A percentile compares a stretch with the other conserved stretches of the same genome.
Conservation (phyloP, 305 asterid species). For the Fraxinus floribunda region DNA sequence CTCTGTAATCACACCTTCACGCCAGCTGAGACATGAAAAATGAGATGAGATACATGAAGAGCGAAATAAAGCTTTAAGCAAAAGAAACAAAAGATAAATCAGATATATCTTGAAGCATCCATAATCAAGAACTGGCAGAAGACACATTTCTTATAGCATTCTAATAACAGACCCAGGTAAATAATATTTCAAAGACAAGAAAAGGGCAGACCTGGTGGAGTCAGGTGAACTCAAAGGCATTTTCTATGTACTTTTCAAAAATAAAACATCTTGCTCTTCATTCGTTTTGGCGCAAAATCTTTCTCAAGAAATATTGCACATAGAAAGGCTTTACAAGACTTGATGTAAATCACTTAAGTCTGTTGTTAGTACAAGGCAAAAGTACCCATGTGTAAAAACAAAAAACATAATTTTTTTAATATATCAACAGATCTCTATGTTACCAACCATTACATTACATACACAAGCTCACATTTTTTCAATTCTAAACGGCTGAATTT, state of each 20-base stretch:
- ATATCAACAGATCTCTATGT: neutral
- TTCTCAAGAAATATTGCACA: neutral
- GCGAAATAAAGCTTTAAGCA: constrained; percentile 10
- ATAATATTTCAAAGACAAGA: neutral
- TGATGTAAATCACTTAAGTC: neutral
- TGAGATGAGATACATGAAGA: constrained; percentile 18
- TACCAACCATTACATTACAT: neutral
- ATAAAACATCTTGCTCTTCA: neutral
- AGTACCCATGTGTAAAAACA: neutral
- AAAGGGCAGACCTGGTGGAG: neutral
- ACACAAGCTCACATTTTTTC: neutral
- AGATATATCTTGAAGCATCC: neutral
- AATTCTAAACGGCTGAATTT: too few species aligned
- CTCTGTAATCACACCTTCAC: constrained; percentile 66
- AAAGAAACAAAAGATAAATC: constrained; percentile 10
- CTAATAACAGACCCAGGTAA: neutral
- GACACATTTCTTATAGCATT: constrained; percentile 1
- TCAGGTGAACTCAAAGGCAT: constrained; percentile 1
- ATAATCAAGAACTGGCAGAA: neutral
- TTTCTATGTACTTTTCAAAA: neutral
- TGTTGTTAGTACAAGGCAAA: neutral
- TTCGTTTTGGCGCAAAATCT: neutral
- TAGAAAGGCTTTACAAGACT: neutral
- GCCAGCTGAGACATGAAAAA: constrained; percentile 54
- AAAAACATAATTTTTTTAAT: neutral